Percentiles rank a stretch among this genome's conserved stretches.
phyloP scores from a whole-genome alignment of 306 rosid genomes.

The Corylus heterophylla region DNA sequence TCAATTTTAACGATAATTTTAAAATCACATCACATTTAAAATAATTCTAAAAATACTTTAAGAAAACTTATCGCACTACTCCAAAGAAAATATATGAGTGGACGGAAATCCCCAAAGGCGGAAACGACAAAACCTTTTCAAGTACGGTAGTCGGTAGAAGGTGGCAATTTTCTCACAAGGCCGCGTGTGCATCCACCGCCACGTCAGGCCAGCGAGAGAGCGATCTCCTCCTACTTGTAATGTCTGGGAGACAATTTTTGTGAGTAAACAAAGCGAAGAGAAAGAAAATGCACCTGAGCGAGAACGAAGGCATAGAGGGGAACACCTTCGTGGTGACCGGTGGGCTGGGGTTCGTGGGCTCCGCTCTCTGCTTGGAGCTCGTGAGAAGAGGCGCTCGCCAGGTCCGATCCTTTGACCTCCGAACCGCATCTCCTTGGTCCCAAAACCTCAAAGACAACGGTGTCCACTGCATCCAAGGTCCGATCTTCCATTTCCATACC shows the following conservation, averaged over 20 bases:
- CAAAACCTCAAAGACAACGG: slow-evolving; percentile 47
- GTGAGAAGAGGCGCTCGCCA: slow-evolving; percentile 67
- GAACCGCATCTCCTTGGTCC: slow-evolving; percentile 61
- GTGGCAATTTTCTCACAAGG: not conserved
- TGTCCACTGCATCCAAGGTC: slow-evolving; percentile 70
- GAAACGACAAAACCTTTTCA: no score
- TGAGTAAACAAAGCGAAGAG: not conserved
- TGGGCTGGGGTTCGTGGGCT: slow-evolving; percentile 86
- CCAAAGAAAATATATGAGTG: no score
- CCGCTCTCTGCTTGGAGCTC: slow-evolving; percentile 86
- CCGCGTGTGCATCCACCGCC: not conserved
- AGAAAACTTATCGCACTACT: no score
- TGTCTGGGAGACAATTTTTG: no score
- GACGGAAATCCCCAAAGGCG: no score
- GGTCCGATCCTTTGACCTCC: slow-evolving; percentile 79
- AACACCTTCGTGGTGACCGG: slow-evolving; percentile 75
- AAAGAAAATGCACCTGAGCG: slow-evolving; percentile 64
- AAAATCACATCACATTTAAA: no score
- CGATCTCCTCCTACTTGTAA: no score
- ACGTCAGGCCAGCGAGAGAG: not conserved
- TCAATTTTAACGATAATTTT: no score
- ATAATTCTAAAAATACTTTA: no score
- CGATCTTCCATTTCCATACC: not conserved
- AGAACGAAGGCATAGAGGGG: slow-evolving; percentile 88
- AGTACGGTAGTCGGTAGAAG: no score